Evolutionary conservation across 2,329 filamentous ascomycete genomes (phyloP), one percentile per base, ranked within the genome.

Genomic region (Fusarium begoniae): DNA sequence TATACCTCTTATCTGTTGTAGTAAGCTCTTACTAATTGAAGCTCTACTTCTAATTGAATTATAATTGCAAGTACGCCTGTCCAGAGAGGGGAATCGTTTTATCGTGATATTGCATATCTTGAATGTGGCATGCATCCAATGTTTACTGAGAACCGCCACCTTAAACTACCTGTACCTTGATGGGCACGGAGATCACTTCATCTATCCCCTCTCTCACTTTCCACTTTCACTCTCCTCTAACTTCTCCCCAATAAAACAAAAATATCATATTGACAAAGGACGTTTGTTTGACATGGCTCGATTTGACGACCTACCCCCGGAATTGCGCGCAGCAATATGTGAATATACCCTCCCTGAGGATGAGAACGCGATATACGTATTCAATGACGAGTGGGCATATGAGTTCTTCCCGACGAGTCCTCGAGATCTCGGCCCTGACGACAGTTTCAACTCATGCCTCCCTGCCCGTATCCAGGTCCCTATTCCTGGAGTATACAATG

Each of bases 401-500:
- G 30, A 53, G 20, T 53, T 53, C 12, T 53, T 53, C 48, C 17
- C 30, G 13, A 10, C 48, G n/a, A 24, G 8, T 2, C 12, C 32
- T 37, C n/a, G 0, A 22, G 3, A 12, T 20, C 30, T 11, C 28
- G 18, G 12, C 2, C 3, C 17, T 35, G 6, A 4, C 4, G n/a
- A 8, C 6, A 18, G 12, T 20, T 18, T 18, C 32, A 51, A 24
- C 12, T 4, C n/a, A 26, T 35, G 30, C 30, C 48, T 53, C 15
- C 48, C 30, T 37, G 48, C 48, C n/a, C 48, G 32, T 20, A 37
- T 37, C n/a, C 32, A 53, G n/a, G 32, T 53, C 12, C 48, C 48
- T 53, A 37, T 53, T 26, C 17, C 32, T 53, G 30, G 22, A 5
- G 13, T 37, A 20, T 37, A 53, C n/a, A 20, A 53, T 53, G 48